Percentiles rank a stretch among this genome's conserved stretches.
Conservation (phyloP, 2,329 filamentous ascomycete species). For the Pseudocercospora eumusae region DNA sequence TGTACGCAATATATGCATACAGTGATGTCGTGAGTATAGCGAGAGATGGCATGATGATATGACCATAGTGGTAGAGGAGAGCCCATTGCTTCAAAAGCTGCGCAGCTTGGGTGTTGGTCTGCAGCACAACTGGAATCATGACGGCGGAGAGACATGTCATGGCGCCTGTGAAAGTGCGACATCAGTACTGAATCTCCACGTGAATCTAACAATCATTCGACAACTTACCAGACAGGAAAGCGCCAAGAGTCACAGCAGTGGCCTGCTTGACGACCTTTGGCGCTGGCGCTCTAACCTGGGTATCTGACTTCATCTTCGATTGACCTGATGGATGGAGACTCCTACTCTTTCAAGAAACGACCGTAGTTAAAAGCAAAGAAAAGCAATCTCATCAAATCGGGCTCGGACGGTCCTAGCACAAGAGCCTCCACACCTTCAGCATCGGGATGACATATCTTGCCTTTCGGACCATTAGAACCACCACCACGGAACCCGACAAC, state of each 20-base stretch:
- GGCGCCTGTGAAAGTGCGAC: neutral
- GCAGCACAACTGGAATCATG: constrained; percentile 13
- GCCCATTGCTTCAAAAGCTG: constrained; percentile 3
- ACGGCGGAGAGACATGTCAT: constrained; percentile 13
- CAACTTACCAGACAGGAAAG: constrained; percentile 1
- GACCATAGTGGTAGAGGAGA: constrained; percentile 3
- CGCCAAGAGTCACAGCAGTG: constrained; percentile 1
- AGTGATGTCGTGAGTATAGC: constrained; percentile 6
- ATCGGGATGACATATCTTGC: neutral
- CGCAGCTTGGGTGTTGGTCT: constrained; percentile 8
- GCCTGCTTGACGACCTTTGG: constrained; percentile 3
- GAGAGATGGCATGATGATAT: constrained; percentile 7
- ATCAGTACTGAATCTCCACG: neutral
- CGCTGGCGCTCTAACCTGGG: neutral
- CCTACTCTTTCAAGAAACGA: neutral
- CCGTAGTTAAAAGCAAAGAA: neutral
- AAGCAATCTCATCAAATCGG: neutral
- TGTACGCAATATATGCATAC: constrained; percentile 6
- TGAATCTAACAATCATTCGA: too few relatives aligned
- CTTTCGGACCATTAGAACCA: neutral
- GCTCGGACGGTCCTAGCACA: neutral
- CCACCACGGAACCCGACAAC: neutral
- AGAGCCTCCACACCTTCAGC: neutral
- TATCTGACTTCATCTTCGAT: constrained; percentile 5
- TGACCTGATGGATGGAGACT: neutral